These are phyloP conservation scores for Steccherinum ochraceum DNA, from an alignment of 768 basidiomycete species.

Conservation along the genomic window DNA sequence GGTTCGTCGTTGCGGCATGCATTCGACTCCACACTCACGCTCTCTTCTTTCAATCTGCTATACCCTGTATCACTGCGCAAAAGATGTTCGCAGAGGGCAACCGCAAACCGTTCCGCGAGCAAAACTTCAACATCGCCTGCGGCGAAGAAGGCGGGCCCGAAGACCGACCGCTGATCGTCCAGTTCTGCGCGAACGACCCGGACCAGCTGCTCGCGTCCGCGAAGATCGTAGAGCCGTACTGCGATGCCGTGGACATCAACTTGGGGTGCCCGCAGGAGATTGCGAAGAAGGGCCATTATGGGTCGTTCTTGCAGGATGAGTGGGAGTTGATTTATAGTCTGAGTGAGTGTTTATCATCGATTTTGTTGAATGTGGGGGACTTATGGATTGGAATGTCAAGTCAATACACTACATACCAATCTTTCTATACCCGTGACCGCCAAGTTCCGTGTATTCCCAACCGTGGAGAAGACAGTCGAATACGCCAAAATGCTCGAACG, in stretches of 20 bases:
- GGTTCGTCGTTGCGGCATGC: slow-evolving; percentile 37
- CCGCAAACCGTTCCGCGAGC: slow-evolving; percentile 50
- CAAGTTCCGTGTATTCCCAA: slow-evolving; percentile 90
- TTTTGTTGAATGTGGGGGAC: background rate
- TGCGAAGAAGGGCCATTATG: slow-evolving; percentile 80
- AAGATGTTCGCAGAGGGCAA: slow-evolving; percentile 58
- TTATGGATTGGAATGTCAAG: slow-evolving; percentile 20
- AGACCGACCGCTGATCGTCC: slow-evolving; percentile 84
- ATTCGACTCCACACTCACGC: too few relatives aligned
- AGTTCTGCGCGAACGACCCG: slow-evolving; percentile 92
- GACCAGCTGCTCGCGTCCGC: slow-evolving; percentile 75
- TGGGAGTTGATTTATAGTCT: slow-evolving; percentile 85
- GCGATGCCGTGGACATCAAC: slow-evolving; percentile 95
- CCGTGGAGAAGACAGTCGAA: slow-evolving; percentile 79
- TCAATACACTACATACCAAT: slow-evolving; percentile 79
- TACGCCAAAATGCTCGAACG: slow-evolving; percentile 96
- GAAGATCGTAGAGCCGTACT: slow-evolving; percentile 63
- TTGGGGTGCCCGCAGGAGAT: slow-evolving; percentile 95
- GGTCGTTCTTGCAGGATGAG: slow-evolving; percentile 89
- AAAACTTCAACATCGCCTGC: slow-evolving; percentile 58
- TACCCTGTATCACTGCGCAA: background rate
- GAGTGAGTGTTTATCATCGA: slow-evolving; percentile 40
- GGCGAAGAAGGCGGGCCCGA: slow-evolving; percentile 79
- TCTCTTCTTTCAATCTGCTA: too few relatives aligned
- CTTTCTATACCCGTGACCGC: slow-evolving; percentile 92